Conservation (phyloP, 768 basidiomycete genomes). For the Paxillus rubicundulus region DNA sequence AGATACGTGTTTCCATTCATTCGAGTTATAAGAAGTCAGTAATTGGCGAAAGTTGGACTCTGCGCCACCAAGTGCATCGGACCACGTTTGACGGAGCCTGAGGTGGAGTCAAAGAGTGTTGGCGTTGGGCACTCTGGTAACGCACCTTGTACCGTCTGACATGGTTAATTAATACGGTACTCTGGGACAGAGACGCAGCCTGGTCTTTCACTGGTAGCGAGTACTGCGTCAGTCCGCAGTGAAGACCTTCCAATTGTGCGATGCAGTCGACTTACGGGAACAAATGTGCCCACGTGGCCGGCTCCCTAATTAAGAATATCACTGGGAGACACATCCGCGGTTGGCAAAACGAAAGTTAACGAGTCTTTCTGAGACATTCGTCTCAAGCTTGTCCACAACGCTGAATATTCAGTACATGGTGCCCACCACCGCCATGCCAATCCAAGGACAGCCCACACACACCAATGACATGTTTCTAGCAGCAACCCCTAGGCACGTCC, state of each 20-base stretch:
- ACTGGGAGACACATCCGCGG: too few species aligned
- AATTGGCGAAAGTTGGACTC: constrained; percentile 77
- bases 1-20: constrained; percentile 81
- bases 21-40: constrained; percentile 63
- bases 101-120: background rate
- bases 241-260: too few species aligned
- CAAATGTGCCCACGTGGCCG: constrained; percentile 7
- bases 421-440: constrained; percentile 6
- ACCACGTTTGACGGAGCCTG: constrained; percentile 84
- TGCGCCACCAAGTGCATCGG: constrained; percentile 67
- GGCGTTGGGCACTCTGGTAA: constrained; percentile 2
- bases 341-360: too few species aligned
- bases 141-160: constrained; percentile 63
- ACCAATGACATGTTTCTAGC: background rate
- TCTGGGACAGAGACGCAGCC: background rate
- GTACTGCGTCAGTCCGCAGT: background rate
- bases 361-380: too few species aligned
- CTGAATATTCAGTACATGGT: background rate
- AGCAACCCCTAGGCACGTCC: constrained; percentile 8
- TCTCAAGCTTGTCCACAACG: background rate
- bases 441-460: background rate
- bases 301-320: background rate
- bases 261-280: too few species aligned
- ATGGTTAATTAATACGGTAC: constrained; percentile 25
- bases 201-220: background rate